Evolutionary conservation across 306 rosid genomes (phyloP).

Genomic region (Dryas octopetala): DNA sequence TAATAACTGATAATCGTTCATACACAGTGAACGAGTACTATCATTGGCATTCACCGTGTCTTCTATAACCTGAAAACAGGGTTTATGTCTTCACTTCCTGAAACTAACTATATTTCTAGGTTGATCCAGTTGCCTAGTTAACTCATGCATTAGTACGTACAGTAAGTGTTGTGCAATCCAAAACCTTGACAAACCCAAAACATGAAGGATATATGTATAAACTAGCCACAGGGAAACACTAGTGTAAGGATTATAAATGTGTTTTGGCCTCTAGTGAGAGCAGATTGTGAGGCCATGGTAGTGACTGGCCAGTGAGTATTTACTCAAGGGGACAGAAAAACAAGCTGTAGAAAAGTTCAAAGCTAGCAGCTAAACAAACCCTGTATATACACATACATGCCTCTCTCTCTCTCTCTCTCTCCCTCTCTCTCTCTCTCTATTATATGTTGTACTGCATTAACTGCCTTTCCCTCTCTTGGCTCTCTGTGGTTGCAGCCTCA

Average conservation of each 20-base stretch:
- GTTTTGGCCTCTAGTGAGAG: conserved; percentile 21
- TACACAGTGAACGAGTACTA: too few relatives aligned
- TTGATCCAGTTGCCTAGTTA: too few relatives aligned
- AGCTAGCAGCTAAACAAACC: too few relatives aligned
- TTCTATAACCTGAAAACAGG: too few relatives aligned
- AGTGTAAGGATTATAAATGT: background rate
- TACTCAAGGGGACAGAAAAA: background rate
- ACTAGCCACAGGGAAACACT: background rate
- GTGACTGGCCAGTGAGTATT: background rate
- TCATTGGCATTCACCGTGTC: too few relatives aligned
- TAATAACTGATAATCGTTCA: too few relatives aligned
- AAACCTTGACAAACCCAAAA: background rate
- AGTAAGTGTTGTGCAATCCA: background rate
- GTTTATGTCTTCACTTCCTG: too few relatives aligned
- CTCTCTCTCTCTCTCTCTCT: background rate
- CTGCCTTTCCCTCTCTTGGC: background rate
- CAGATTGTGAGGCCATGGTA: conserved; percentile 3
- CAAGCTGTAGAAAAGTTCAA: background rate
- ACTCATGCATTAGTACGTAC: too few relatives aligned
- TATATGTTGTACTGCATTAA: background rate
- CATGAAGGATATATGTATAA: background rate
- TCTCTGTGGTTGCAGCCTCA: background rate
- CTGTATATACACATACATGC: too few relatives aligned
- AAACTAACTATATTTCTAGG: too few relatives aligned
- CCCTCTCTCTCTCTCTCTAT: background rate